Percentiles rank a stretch among this genome's conserved stretches.
These are phyloP conservation scores for Wallemia hederae DNA, from an alignment of 1,284 basidiomycete genomes.

Conservation along the genomic window DNA sequence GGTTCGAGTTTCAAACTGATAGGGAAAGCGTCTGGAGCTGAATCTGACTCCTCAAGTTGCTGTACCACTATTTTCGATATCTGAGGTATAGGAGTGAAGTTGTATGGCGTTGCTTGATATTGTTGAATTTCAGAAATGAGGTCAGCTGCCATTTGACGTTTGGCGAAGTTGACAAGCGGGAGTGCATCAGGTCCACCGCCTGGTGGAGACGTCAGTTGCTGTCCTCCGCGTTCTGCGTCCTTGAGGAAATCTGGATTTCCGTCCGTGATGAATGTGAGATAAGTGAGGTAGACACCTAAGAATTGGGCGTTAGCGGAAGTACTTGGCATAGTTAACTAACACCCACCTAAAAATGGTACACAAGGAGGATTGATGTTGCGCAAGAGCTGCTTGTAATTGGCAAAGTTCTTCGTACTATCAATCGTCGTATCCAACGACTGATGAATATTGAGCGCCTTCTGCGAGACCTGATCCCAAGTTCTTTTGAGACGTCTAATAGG, in stretches of 20 bases:
- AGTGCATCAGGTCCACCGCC: constrained; percentile 8
- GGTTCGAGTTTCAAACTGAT: constrained; percentile 65
- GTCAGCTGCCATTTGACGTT: constrained; percentile 73
- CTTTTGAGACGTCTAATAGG: constrained; percentile 57
- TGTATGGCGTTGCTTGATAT: constrained; percentile 75
- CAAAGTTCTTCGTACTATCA: constrained; percentile 74
- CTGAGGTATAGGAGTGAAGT: constrained; percentile 36
- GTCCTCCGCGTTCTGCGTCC: constrained; percentile 20
- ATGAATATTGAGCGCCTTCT: constrained; percentile 18
- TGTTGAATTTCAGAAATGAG: constrained; percentile 87
- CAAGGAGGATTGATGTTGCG: constrained; percentile 69
- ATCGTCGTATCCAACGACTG: constrained; percentile 50
- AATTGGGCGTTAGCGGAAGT: neutral
- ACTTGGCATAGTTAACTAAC: neutral
- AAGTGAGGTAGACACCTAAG: constrained; percentile 74
- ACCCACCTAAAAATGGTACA: constrained; percentile 80
- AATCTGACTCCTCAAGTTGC: constrained; percentile 35
- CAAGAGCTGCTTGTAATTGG: constrained; percentile 60
- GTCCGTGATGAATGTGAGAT: constrained; percentile 88
- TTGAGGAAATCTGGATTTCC: constrained; percentile 58
- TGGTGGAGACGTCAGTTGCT: neutral
- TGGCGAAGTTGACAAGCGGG: constrained; percentile 70
- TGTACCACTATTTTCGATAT: constrained; percentile 52
- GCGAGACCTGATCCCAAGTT: constrained; percentile 37
- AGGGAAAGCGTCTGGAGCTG: constrained; percentile 41